Conservation (phyloP, 1,284 basidiomycete species). For the Lignosus rhinocerotis region DNA sequence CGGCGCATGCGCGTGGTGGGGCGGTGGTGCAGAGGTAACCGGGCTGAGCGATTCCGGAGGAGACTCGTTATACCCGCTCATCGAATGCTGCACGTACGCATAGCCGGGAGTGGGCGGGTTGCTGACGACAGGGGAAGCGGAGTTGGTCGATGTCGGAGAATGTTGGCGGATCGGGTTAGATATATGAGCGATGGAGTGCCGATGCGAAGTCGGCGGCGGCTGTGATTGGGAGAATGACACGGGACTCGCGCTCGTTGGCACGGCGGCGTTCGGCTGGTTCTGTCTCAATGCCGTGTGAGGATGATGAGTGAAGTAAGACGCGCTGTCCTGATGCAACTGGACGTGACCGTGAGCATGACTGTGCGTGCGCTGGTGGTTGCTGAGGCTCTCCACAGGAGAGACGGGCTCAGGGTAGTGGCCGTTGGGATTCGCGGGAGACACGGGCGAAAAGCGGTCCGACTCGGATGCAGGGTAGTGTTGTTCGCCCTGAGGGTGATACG, state of each 20-base stretch:
- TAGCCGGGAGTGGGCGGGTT: constrained; percentile 21
- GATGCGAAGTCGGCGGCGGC: constrained; percentile 10
- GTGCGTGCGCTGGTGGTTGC: constrained; percentile 1
- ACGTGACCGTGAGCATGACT: neutral
- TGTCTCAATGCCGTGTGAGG: constrained; percentile 1
- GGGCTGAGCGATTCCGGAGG: constrained; percentile 14
- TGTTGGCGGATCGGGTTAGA: constrained; percentile 23
- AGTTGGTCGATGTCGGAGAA: constrained; percentile 15
- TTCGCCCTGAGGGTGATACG: constrained; percentile 16
- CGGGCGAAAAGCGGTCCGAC: constrained; percentile 20
- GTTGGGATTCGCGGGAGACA: constrained; percentile 9
- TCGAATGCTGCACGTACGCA: constrained; percentile 1
- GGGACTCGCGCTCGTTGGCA: constrained; percentile 4
- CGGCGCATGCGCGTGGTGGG: constrained; percentile 1
- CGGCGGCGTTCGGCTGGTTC: constrained; percentile 8
- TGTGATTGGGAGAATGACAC: constrained; percentile 6
- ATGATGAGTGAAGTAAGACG: constrained; percentile 12
- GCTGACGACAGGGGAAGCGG: constrained; percentile 17
- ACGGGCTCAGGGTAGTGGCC: constrained; percentile 15
- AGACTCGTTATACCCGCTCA: constrained; percentile 17
- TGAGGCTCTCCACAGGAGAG: constrained; percentile 17
- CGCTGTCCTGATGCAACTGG: constrained; percentile 4
- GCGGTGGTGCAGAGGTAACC: constrained; percentile 7
- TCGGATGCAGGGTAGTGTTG: constrained; percentile 16
- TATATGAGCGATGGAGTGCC: constrained; percentile 26